A percentile compares a stretch with the other conserved stretches of the same genome.
These are phyloP conservation scores for Allium cepa DNA, from an alignment of 106 monocot genomes.

Conservation along the genomic window DNA sequence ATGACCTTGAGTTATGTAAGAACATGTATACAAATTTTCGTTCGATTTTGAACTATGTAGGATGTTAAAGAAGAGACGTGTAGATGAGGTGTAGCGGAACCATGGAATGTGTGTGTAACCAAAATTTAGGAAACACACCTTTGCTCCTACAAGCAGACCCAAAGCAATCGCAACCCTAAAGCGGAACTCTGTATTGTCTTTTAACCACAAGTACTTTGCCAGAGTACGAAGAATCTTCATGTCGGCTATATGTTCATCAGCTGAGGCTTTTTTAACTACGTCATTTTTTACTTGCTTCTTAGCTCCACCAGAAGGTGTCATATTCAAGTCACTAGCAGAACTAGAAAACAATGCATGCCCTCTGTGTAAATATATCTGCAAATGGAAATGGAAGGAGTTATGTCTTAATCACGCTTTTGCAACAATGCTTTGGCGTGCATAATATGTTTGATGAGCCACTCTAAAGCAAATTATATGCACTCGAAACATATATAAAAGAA, in stretches of 20 bases:
- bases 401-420: too few species aligned
- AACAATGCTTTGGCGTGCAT: too few species aligned
- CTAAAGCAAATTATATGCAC: too few species aligned
- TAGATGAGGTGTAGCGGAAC: too few species aligned
- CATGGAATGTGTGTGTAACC: too few species aligned
- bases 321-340: slow-evolving; percentile 29
- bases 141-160: slow-evolving; percentile 81
- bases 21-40: too few species aligned
- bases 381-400: background rate
- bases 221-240: slow-evolving; percentile 55
- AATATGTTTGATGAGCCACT: too few species aligned
- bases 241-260: slow-evolving; percentile 65
- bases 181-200: slow-evolving; percentile 76
- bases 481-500: too few species aligned
- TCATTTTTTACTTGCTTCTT: slow-evolving; percentile 33
- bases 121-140: slow-evolving; percentile 34
- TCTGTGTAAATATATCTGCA: slow-evolving; percentile 33
- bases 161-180: slow-evolving; percentile 59
- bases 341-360: slow-evolving; percentile 59
- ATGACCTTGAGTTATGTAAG: too few species aligned
- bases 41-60: too few species aligned
- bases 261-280: slow-evolving; percentile 20
- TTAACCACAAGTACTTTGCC: slow-evolving; percentile 70
- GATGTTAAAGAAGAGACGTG: too few species aligned
- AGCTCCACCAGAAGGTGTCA: slow-evolving; percentile 17